Evolutionary conservation across 1,284 basidiomycete species (phyloP).

Genomic region (Ceratobasidium sp.): DNA sequence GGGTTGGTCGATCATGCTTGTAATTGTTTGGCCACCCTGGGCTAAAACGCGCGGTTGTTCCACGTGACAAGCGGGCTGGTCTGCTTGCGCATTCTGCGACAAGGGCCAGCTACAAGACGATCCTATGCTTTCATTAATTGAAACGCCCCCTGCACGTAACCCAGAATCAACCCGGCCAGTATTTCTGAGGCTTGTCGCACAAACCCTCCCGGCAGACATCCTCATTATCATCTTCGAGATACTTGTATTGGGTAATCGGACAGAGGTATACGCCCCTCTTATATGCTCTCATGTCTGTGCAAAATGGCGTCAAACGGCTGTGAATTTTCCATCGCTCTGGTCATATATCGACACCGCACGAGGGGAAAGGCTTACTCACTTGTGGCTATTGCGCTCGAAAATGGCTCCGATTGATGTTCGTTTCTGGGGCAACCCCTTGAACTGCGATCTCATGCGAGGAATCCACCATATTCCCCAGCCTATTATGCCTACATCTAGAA

Average conservation of each 20-base stretch:
- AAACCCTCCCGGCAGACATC: not conserved
- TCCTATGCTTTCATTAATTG: no score
- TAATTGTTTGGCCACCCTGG: no score
- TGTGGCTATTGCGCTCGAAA: conserved; percentile 4
- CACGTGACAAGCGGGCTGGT: no score
- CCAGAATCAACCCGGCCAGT: not conserved
- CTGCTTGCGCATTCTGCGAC: no score
- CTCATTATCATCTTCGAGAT: not conserved
- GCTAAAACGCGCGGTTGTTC: no score
- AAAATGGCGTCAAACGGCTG: not conserved
- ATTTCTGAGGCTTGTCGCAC: not conserved
- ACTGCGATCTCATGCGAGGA: not conserved
- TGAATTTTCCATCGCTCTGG: not conserved
- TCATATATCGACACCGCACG: conserved; percentile 5
- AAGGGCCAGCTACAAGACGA: no score
- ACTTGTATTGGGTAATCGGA: not conserved
- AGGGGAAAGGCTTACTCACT: not conserved
- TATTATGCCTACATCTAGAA: no score
- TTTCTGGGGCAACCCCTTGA: not conserved
- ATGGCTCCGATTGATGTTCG: not conserved
- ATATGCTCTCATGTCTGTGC: conserved; percentile 5
- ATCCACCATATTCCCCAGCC: not conserved
- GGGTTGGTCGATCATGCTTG: no score
- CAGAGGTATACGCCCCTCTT: not conserved
- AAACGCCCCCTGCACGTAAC: no score